A percentile compares a stretch with the other conserved stretches of the same genome.
These are phyloP conservation scores for Rasamsonia emersonii DNA, from an alignment of 2,329 filamentous ascomycete species.

Conservation along the genomic window DNA sequence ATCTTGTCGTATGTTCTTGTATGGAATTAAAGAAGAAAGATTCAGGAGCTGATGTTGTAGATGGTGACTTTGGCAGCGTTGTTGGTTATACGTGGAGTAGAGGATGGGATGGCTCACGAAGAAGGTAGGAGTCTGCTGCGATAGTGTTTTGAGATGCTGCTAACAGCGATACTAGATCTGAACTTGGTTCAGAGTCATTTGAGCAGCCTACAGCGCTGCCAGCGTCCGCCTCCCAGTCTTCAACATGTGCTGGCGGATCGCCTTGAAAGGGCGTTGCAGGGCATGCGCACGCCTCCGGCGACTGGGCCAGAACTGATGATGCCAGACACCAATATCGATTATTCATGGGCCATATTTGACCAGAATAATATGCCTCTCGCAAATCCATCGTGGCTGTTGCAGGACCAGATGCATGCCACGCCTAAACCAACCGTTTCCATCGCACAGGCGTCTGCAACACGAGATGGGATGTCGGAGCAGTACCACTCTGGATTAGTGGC, in stretches of 20 bases:
- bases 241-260: conserved; percentile 17
- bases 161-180: conserved; percentile 12
- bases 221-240: conserved; percentile 16
- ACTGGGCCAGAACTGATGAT: conserved; percentile 14
- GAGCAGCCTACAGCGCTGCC: conserved; percentile 14
- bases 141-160: not conserved
- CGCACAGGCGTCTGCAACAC: not conserved
- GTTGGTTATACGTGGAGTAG: conserved; percentile 6
- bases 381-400: conserved; percentile 20
- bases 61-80: conserved; percentile 23
- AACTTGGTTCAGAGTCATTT: conserved; percentile 19
- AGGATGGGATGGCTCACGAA: conserved; percentile 14
- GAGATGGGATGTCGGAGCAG: not conserved
- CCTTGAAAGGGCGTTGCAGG: conserved; percentile 19
- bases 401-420: conserved; percentile 8
- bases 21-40: not conserved
- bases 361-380: conserved; percentile 22
- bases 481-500: conserved; percentile 1
- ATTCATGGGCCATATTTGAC: conserved; percentile 23
- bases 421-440: conserved; percentile 5
- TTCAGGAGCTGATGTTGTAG: conserved; percentile 7
- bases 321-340: conserved; percentile 13
- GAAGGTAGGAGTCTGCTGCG: conserved; percentile 14
- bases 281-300: conserved; percentile 21
- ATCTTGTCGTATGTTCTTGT: conserved; percentile 16